Percentiles rank a stretch among this genome's conserved stretches.
Evolutionary conservation across 148 eudicot genomes (phyloP).

Genomic region (Polygonum aviculare): DNA sequence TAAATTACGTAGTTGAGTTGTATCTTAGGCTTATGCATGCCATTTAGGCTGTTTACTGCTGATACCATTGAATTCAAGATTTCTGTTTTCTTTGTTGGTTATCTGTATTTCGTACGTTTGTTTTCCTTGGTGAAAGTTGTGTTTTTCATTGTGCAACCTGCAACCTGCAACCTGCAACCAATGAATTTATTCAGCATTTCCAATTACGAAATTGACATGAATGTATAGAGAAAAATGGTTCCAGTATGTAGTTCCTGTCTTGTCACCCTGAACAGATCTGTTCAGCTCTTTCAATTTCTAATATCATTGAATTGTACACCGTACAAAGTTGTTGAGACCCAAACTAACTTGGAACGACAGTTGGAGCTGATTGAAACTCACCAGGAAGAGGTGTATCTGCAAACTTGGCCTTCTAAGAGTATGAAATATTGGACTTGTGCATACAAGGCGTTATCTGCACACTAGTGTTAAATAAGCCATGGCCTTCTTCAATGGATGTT

Average conservation of each 20-base stretch:
- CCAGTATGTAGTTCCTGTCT: not conserved
- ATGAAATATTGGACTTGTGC: not conserved
- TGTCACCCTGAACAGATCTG: not conserved
- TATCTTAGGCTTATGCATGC: not conserved
- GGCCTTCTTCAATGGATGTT: not conserved
- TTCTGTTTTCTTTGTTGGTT: not conserved
- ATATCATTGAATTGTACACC: conserved; percentile 10
- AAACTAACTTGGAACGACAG: conserved; percentile 70
- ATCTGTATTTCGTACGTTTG: not conserved
- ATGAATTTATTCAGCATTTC: not conserved
- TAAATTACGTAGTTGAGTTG: too few species aligned
- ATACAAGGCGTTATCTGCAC: not conserved
- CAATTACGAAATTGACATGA: not conserved
- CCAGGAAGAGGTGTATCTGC: conserved; percentile 69
- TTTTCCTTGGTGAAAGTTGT: not conserved
- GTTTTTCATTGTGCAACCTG: not conserved
- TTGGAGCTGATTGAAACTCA: conserved; percentile 92
- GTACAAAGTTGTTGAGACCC: conserved; percentile 87
- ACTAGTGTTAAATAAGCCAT: not conserved
- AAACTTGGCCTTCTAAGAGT: not conserved
- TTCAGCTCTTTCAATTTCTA: not conserved
- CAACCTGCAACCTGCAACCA: not conserved
- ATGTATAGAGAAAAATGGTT: not conserved
- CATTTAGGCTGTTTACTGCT: not conserved
- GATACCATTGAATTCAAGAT: not conserved